Conservation (phyloP, 768 basidiomycete species). For the Dendrothele bispora region DNA sequence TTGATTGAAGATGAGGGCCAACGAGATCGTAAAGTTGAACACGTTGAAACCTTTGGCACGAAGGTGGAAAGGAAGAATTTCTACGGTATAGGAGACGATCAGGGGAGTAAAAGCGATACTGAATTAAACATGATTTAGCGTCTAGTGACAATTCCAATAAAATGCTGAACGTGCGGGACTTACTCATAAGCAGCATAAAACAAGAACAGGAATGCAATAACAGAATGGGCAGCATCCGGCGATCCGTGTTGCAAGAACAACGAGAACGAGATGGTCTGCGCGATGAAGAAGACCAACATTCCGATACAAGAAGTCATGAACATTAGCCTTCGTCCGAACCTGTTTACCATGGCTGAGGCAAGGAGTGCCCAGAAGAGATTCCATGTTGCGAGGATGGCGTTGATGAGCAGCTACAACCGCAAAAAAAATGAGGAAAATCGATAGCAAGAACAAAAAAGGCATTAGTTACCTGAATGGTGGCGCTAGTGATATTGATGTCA, state of each 20-base stretch:
- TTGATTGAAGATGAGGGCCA: conserved; percentile 87
- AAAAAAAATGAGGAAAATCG: background rate
- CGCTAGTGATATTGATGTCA: conserved; percentile 34
- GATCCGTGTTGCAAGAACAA: conserved; percentile 44
- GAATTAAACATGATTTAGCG: conserved; percentile 5
- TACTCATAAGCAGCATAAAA: conserved; percentile 79
- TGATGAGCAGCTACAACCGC: conserved; percentile 68
- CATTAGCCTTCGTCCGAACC: conserved; percentile 65
- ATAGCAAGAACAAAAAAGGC: conserved; percentile 3
- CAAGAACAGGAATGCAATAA: conserved; percentile 84
- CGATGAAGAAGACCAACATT: conserved; percentile 66
- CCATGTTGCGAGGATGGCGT: conserved; percentile 84
- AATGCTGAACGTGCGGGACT: too few species aligned
- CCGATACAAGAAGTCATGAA: conserved; percentile 59
- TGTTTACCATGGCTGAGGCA: conserved; percentile 64
- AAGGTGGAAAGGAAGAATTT: conserved; percentile 80
- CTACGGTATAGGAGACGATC: conserved; percentile 84
- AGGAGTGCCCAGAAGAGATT: conserved; percentile 63
- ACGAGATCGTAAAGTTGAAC: conserved; percentile 76
- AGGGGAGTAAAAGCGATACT: conserved; percentile 83
- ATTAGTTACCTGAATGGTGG: conserved; percentile 14
- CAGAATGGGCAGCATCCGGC: conserved; percentile 56
- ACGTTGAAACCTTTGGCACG: conserved; percentile 87
- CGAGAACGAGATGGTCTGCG: conserved; percentile 69
- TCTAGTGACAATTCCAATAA: too few species aligned